Evolutionary conservation across 106 monocot genomes (phyloP), one percentile per base, ranked within the genome.

Genomic region (Platanthera guangdongensis): DNA sequence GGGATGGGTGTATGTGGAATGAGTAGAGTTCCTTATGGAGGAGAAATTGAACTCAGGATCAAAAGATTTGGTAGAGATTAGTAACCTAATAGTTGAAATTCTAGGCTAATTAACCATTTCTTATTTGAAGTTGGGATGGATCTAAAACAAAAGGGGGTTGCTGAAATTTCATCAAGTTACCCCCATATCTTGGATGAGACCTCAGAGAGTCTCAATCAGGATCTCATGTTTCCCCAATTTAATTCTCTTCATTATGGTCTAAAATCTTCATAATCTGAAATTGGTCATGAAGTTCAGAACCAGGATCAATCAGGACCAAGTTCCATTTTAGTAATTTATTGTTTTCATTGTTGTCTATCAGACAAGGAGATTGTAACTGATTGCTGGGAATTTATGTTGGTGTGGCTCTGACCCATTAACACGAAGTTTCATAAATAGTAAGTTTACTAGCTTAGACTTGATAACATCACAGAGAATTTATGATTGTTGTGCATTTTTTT

Each of bases 291-390:
- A 6, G 52, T 73, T 9, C 83, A 81, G 64, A 57, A 51, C 22
- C 72, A 59, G 14, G 74, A 76, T 50, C 74, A 63, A 51, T 75
- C 80, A 7, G 82, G 84, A 60, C 12, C 74, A 62, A 65, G n/a
- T 47, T 71, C 82, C 52, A n/a, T n/a, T n/a, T n/a, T n/a, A n/a
- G n/a, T n/a, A n/a, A n/a, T n/a, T n/a, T n/a, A n/a, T n/a, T n/a
- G n/a, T n/a, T n/a, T n/a, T n/a, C n/a, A n/a, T n/a, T n/a, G n/a
- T n/a, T n/a, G n/a, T n/a, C n/a, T n/a, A n/a, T n/a, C n/a, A n/a
- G n/a, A n/a, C n/a, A n/a, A n/a, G n/a, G n/a, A n/a, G n/a, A n/a
- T n/a, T n/a, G n/a, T n/a, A n/a, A n/a, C n/a, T n/a, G n/a, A n/a
- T n/a, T n/a, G n/a, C n/a, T n/a, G n/a, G n/a, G n/a, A n/a, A n/a